A percentile compares a stretch with the other conserved stretches of the same genome.
Evolutionary conservation across 306 rosid species (phyloP).

Genomic region (Ormosia emarginata): DNA sequence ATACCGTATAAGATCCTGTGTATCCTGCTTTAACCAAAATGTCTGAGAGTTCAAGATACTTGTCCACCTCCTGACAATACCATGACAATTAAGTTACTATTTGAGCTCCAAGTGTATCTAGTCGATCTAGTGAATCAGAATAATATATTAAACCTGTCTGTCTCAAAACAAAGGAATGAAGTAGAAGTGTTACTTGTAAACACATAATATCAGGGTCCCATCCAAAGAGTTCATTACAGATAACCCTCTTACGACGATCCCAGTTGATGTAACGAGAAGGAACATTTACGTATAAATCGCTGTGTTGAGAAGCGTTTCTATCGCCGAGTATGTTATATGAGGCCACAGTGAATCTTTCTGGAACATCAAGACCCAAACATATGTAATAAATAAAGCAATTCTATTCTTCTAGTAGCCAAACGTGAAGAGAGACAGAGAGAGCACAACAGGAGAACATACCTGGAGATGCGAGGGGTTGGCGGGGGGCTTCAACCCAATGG

Average conservation of each 20-base stretch:
- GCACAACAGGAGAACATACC: slow-evolving; percentile 13
- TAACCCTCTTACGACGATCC: slow-evolving; percentile 56
- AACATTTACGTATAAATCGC: slow-evolving; percentile 61
- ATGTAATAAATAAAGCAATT: neutral
- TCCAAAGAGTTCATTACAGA: slow-evolving; percentile 58
- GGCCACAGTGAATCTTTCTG: slow-evolving; percentile 68
- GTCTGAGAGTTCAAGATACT: slow-evolving; percentile 57
- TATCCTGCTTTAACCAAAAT: slow-evolving; percentile 71
- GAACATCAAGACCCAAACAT: neutral
- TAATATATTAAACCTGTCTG: neutral
- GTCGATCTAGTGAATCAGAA: neutral
- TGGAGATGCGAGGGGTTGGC: slow-evolving; percentile 44
- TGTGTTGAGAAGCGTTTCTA: slow-evolving; percentile 63
- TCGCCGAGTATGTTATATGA: slow-evolving; percentile 77
- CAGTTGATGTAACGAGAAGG: slow-evolving; percentile 61
- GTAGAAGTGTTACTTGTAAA: slow-evolving; percentile 52
- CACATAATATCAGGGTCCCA: slow-evolving; percentile 75
- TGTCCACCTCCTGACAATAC: slow-evolving; percentile 74
- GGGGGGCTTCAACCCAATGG: slow-evolving; percentile 59
- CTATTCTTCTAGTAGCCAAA: neutral
- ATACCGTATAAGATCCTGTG: slow-evolving; percentile 66
- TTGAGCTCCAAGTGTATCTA: neutral
- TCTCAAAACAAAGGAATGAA: neutral
- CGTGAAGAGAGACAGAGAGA: neutral
- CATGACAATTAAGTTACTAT: neutral